Evolutionary conservation across 306 rosid species (phyloP).

Genomic region (Pueraria montana): DNA sequence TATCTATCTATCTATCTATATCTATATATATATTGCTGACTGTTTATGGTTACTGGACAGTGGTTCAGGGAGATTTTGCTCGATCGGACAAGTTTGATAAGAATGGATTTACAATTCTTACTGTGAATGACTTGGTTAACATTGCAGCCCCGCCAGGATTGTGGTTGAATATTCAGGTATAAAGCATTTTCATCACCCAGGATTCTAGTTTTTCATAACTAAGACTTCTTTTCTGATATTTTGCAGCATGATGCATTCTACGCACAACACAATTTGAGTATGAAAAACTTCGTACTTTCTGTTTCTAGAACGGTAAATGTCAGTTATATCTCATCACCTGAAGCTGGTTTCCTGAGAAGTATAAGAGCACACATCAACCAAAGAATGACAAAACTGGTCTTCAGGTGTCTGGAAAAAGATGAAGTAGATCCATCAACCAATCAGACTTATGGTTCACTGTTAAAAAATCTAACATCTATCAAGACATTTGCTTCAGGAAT

Average conservation of each 20-base stretch:
- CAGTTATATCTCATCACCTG: conserved; percentile 85
- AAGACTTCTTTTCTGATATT: conserved; percentile 39
- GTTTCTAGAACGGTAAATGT: conserved; percentile 54
- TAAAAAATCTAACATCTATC: conserved; percentile 70
- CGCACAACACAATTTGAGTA: conserved; percentile 69
- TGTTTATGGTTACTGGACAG: conserved; percentile 52
- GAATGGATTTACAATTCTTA: conserved; percentile 45
- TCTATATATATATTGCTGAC: no score
- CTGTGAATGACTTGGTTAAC: conserved; percentile 49
- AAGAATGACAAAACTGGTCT: conserved; percentile 69
- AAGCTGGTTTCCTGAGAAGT: conserved; percentile 72
- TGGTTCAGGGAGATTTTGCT: conserved; percentile 63
- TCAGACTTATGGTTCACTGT: conserved; percentile 68
- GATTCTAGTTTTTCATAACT: background rate
- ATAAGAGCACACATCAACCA: conserved; percentile 57
- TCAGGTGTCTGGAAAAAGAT: conserved; percentile 58
- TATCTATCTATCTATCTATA: no score
- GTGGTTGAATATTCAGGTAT: conserved; percentile 88
- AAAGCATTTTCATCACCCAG: conserved; percentile 12
- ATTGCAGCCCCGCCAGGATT: conserved; percentile 49
- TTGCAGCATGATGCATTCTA: conserved; percentile 81
- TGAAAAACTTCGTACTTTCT: conserved; percentile 69
- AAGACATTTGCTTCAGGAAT: conserved; percentile 89
- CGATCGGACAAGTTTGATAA: conserved; percentile 62
- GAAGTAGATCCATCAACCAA: conserved; percentile 70